Evolutionary conservation across 169 alveolate species (phyloP).

Genomic region (Plasmodium chabaudi): DNA sequence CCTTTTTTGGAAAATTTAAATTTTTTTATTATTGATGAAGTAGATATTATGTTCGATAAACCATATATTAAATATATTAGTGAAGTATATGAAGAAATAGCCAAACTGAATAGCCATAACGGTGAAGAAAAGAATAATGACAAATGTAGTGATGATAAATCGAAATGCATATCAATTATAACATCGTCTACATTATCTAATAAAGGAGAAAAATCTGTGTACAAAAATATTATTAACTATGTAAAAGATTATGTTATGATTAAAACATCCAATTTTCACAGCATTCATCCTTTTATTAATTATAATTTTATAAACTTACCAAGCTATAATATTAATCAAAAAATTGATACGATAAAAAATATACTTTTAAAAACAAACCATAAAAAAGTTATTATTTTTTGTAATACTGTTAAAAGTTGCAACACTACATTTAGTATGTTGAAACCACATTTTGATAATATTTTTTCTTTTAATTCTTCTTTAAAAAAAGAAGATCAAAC

Average conservation of each 20-base stretch:
- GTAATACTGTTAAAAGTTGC: conserved; percentile 55
- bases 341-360: conserved; percentile 33
- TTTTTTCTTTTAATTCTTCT: conserved; percentile 49
- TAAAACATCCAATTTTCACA: conserved; percentile 46
- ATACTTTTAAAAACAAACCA: conserved; percentile 31
- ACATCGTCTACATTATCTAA: conserved; percentile 61
- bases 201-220: conserved; percentile 43
- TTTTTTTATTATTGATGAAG: conserved; percentile 69
- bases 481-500: conserved; percentile 44
- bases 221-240: conserved; percentile 40
- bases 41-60: conserved; percentile 50
- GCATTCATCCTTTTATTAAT: conserved; percentile 59
- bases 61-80: conserved; percentile 39
- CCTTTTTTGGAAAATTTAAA: conserved; percentile 25
- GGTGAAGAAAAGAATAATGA: too few species aligned
- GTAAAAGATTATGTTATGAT: conserved; percentile 31
- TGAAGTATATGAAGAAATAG: conserved; percentile 23
- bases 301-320: conserved; percentile 48
- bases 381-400: conserved; percentile 62
- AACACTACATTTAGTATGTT: conserved; percentile 42
- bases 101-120: not conserved
- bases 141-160: too few species aligned
- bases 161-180: conserved; percentile 15
- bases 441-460: conserved; percentile 53
- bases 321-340: conserved; percentile 18